Percentiles rank a stretch among this genome's conserved stretches.
Evolutionary conservation across 345 rosid genomes (phyloP).

Genomic region (Eutrema japonicum): DNA sequence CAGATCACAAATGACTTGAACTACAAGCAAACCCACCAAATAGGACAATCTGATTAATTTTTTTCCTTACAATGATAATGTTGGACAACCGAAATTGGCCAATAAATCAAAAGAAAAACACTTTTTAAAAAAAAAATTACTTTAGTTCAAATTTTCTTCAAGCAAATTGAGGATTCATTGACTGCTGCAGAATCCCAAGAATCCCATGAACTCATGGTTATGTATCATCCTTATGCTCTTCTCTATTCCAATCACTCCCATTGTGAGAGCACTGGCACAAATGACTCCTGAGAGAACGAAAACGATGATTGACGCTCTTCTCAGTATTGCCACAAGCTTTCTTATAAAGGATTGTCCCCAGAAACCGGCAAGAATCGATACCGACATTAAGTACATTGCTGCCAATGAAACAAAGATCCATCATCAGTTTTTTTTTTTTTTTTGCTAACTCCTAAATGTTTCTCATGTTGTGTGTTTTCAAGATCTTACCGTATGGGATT

Average conservation of each 20-base stretch:
- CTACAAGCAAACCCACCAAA: constrained; percentile 16
- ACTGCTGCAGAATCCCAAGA: constrained; percentile 71
- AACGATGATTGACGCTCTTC: constrained; percentile 70
- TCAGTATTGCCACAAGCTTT: constrained; percentile 54
- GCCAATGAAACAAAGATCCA: constrained; percentile 27
- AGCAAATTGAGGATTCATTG: constrained; percentile 41
- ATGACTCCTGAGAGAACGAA: constrained; percentile 85
- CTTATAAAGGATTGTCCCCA: constrained; percentile 89
- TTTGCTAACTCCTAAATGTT: neutral
- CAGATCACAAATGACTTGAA: constrained; percentile 28
- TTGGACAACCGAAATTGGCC: constrained; percentile 73
- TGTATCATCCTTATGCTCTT: constrained; percentile 66
- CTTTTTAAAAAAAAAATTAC: neutral
- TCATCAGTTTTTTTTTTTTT: neutral
- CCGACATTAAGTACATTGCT: constrained; percentile 71
- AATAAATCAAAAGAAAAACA: constrained; percentile 21
- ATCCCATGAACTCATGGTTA: constrained; percentile 87
- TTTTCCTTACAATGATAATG: neutral
- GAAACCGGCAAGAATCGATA: constrained; percentile 78
- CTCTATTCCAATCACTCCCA: constrained; percentile 76
- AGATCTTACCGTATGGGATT: constrained; percentile 73
- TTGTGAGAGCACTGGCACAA: constrained; percentile 79
- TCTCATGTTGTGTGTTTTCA: neutral
- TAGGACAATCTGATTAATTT: constrained; percentile 8
- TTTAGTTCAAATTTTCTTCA: neutral